Conservation (phyloP, 306 rosid species). For the Notholithocarpus densiflorus region DNA sequence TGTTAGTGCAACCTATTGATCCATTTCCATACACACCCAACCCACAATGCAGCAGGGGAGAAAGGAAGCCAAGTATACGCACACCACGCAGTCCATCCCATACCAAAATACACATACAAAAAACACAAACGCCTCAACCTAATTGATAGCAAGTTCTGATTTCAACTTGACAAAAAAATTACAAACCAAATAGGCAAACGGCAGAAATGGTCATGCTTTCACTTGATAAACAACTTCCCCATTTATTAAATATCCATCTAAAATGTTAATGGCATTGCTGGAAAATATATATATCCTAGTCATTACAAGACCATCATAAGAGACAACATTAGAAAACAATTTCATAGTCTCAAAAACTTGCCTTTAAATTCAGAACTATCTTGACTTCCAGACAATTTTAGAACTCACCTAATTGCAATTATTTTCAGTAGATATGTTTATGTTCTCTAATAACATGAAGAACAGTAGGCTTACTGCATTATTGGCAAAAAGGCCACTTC, state of each 20-base stretch:
- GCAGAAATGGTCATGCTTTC: conserved; percentile 1
- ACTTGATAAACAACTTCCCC: background rate
- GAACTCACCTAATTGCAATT: background rate
- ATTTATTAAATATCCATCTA: conserved; percentile 1
- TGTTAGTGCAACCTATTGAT: conserved; percentile 99
- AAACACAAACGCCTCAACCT: conserved; percentile 84
- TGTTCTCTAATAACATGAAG: background rate
- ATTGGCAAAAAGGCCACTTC: background rate
- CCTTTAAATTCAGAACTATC: background rate
- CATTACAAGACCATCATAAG: background rate
- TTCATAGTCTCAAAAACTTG: background rate
- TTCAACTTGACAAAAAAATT: conserved; percentile 32
- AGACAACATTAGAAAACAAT: background rate
- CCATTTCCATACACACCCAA: conserved; percentile 77
- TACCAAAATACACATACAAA: conserved; percentile 77
- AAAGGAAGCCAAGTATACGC: conserved; percentile 69
- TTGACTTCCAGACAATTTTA: background rate
- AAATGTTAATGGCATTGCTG: background rate
- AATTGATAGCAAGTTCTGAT: conserved; percentile 50
- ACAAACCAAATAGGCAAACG: conserved; percentile 14
- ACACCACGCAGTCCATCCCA: conserved; percentile 84
- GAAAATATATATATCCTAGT: background rate
- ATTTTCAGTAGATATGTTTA: background rate
- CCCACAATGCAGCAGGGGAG: conserved; percentile 73
- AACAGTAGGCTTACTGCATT: background rate